These are phyloP conservation scores for Avicennia marina DNA, from an alignment of 257 asterid genomes.

Conservation along the genomic window DNA sequence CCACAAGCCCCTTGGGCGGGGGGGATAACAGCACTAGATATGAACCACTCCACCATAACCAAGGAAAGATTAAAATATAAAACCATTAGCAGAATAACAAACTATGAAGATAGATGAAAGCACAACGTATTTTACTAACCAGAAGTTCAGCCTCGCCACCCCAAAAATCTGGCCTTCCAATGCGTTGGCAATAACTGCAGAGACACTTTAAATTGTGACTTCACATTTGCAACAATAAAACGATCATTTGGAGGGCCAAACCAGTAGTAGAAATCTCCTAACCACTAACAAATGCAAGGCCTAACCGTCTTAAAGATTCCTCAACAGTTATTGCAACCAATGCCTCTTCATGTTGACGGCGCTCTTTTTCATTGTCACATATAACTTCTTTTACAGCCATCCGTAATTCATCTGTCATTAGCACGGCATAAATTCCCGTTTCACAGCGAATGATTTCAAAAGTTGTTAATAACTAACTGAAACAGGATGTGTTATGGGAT, in stretches of 20 bases:
- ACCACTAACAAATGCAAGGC: conserved; percentile 19
- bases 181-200: conserved; percentile 88
- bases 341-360: conserved; percentile 69
- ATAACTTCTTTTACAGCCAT: conserved; percentile 95
- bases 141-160: conserved; percentile 97
- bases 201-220: conserved; percentile 15
- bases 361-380: conserved; percentile 65
- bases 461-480: too few species aligned
- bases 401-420: conserved; percentile 64
- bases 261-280: background rate
- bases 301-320: conserved; percentile 81
- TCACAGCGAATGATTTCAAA: background rate
- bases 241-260: conserved; percentile 5
- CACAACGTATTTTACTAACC: conserved; percentile 44
- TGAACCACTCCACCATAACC: background rate
- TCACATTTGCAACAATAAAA: conserved; percentile 1
- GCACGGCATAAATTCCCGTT: conserved; percentile 12
- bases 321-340: conserved; percentile 87
- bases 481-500: conserved; percentile 1
- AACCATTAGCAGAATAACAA: background rate
- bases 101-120: background rate
- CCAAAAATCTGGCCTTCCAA: conserved; percentile 91
- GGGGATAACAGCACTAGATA: background rate
- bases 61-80: background rate
- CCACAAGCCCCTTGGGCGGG: too few species aligned